Evolutionary conservation across 805 yeast species (phyloP).

Genomic region (Candida fluviatilis): DNA sequence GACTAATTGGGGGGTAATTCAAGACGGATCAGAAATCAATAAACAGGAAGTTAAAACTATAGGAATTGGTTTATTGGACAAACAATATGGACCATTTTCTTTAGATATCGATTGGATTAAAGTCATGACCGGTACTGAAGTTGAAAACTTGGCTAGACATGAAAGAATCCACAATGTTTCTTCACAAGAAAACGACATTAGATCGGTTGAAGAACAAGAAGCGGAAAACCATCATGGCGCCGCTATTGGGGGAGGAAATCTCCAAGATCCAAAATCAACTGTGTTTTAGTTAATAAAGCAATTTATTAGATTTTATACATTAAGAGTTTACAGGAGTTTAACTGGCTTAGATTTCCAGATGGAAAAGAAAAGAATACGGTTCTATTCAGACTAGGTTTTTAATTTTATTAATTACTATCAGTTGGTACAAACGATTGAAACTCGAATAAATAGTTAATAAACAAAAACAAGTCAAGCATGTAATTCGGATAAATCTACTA

Average conservation of each 20-base stretch:
- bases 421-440: no score
- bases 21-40: slow-evolving; percentile 52
- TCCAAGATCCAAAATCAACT: slow-evolving; percentile 31
- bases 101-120: slow-evolving; percentile 70
- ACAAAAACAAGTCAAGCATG: no score
- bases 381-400: no score
- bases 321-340: not conserved
- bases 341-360: no score
- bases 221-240: slow-evolving; percentile 17
- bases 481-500: no score
- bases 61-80: slow-evolving; percentile 76
- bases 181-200: slow-evolving; percentile 3
- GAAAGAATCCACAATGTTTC: slow-evolving; percentile 17
- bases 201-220: slow-evolving; percentile 6
- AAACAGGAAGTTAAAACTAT: slow-evolving; percentile 62
- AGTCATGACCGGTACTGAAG: slow-evolving; percentile 56
- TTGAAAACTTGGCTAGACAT: slow-evolving; percentile 35
- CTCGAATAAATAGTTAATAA: no score
- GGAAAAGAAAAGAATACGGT: no score
- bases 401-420: no score
- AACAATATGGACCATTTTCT: slow-evolving; percentile 70
- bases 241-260: slow-evolving; percentile 22
- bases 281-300: no score
- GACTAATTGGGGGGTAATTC: slow-evolving; percentile 73
- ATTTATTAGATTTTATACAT: not conserved